Conservation (phyloP, 2,329 filamentous ascomycete species). For the Penicillium occitanis region DNA sequence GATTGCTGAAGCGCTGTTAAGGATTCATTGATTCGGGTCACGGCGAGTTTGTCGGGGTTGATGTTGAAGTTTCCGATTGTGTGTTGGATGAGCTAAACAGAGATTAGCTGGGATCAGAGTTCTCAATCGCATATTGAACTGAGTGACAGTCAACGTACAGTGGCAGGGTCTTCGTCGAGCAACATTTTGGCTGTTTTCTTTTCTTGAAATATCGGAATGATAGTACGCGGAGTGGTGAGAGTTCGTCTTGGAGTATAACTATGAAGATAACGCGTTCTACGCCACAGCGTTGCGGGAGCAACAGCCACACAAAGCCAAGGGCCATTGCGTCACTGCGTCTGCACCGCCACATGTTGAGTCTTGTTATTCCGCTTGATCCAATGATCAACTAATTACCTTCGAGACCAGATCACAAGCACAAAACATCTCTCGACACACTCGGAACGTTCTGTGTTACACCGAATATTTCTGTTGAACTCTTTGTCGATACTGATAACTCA, state of each 20-base stretch:
- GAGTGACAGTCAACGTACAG: conserved; percentile 54
- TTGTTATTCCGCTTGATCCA: conserved; percentile 17
- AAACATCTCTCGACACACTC: background rate
- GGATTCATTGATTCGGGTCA: conserved; percentile 80
- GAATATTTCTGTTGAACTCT: background rate
- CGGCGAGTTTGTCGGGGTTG: conserved; percentile 77
- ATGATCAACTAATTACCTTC: background rate
- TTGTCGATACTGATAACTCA: conserved; percentile 2
- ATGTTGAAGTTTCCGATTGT: conserved; percentile 96
- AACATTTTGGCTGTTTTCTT: conserved; percentile 65
- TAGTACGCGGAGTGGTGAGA: background rate
- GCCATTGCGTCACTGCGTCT: conserved; percentile 18
- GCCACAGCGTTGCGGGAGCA: conserved; percentile 39
- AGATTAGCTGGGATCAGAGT: background rate
- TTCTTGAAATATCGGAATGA: background rate
- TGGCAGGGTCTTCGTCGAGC: conserved; percentile 88
- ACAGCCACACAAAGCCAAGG: conserved; percentile 33
- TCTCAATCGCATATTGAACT: too few species aligned
- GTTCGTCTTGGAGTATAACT: background rate
- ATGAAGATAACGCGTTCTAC: background rate
- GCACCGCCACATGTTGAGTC: conserved; percentile 38
- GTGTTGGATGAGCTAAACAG: conserved; percentile 75
- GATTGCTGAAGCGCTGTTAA: conserved; percentile 80
- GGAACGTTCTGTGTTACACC: background rate
- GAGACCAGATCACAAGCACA: conserved; percentile 28